Evolutionary conservation across 352 stramenopile species (phyloP).

Genomic region (Phytophthora meadii): DNA sequence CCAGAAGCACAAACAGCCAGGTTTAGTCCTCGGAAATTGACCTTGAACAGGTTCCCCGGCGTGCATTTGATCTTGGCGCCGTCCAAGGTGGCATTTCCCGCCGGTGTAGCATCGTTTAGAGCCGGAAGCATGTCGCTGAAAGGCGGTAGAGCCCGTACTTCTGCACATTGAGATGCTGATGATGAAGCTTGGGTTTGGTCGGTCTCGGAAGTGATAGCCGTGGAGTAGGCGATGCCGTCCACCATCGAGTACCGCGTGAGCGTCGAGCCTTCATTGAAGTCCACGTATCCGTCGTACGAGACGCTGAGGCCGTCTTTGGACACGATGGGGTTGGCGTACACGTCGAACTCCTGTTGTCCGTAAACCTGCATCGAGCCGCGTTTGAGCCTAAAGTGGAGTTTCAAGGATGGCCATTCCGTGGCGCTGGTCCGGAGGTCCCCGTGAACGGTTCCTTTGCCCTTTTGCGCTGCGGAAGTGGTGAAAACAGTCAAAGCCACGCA

Average conservation of each 20-base stretch:
- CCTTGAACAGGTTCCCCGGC: slow-evolving; percentile 38
- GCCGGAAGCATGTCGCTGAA: slow-evolving; percentile 37
- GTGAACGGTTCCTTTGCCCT: slow-evolving; percentile 28
- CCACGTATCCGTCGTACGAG: slow-evolving; percentile 42
- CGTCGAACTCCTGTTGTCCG: slow-evolving; percentile 39
- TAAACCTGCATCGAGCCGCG: slow-evolving; percentile 44
- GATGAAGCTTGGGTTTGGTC: slow-evolving; percentile 13
- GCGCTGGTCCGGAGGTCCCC: slow-evolving; percentile 27
- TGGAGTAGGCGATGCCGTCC: slow-evolving; percentile 42
- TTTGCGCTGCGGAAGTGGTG: slow-evolving; percentile 4
- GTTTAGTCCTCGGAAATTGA: slow-evolving; percentile 36
- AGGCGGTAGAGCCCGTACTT: slow-evolving; percentile 26
- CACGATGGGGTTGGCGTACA: slow-evolving; percentile 47
- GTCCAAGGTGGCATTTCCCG: slow-evolving; percentile 15
- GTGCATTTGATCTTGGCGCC: slow-evolving; percentile 37
- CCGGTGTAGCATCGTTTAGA: slow-evolving; percentile 27
- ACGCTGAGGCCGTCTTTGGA: slow-evolving; percentile 33
- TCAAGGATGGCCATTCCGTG: slow-evolving; percentile 44
- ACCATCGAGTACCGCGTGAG: slow-evolving; percentile 42
- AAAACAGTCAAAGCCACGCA: slow-evolving; percentile 3
- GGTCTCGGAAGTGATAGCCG: slow-evolving; percentile 16
- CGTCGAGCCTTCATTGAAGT: slow-evolving; percentile 31
- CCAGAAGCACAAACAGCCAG: slow-evolving; percentile 38
- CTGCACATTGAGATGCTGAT: slow-evolving; percentile 31
- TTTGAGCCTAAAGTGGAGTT: slow-evolving; percentile 51